phyloP scores from a whole-genome alignment of 768 basidiomycete genomes.

The Ramaria rubella region DNA sequence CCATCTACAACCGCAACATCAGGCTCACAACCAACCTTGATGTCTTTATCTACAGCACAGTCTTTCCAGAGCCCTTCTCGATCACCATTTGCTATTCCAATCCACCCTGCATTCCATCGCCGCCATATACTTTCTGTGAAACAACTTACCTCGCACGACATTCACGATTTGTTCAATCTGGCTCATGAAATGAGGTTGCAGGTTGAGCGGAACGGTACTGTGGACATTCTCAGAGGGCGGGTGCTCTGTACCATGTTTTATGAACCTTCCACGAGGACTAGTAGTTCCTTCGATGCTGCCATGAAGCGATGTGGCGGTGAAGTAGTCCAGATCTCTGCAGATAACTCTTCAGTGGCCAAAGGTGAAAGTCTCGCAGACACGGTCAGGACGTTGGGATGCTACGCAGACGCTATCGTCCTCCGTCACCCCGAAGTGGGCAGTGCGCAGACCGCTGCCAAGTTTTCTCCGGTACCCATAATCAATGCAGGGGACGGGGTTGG shows the following conservation, averaged over 20 bases:
- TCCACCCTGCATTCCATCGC: slow-evolving; percentile 85
- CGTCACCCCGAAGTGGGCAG: slow-evolving; percentile 93
- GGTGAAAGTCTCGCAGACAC: slow-evolving; percentile 94
- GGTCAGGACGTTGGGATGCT: slow-evolving; percentile 88
- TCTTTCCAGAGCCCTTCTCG: slow-evolving; percentile 17
- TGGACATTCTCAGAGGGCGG: slow-evolving; percentile 87
- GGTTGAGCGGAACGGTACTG: slow-evolving; percentile 82
- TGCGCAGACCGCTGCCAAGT: slow-evolving; percentile 93
- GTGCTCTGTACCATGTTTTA: slow-evolving; percentile 92
- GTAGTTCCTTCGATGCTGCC: slow-evolving; percentile 93
- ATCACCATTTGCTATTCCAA: slow-evolving; percentile 42
- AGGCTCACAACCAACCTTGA: slow-evolving; percentile 18
- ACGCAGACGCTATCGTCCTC: slow-evolving; percentile 90
- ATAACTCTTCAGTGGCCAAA: slow-evolving; percentile 84
- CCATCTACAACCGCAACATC: slow-evolving; percentile 9
- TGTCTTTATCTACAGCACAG: slow-evolving; percentile 22
- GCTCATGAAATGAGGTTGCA: slow-evolving; percentile 96
- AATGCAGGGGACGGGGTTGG: slow-evolving; percentile 97
- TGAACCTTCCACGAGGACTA: slow-evolving; percentile 94
- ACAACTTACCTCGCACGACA: slow-evolving; percentile 70
- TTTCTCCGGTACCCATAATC: slow-evolving; percentile 89
- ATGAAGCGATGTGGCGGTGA: slow-evolving; percentile 98
- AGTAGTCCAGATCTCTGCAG: slow-evolving; percentile 78
- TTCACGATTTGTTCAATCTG: slow-evolving; percentile 89
- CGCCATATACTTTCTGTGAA: slow-evolving; percentile 93